Percentiles rank a stretch among this genome's conserved stretches.
Conservation (phyloP, 768 basidiomycete species). For the Mycena galericulata region DNA sequence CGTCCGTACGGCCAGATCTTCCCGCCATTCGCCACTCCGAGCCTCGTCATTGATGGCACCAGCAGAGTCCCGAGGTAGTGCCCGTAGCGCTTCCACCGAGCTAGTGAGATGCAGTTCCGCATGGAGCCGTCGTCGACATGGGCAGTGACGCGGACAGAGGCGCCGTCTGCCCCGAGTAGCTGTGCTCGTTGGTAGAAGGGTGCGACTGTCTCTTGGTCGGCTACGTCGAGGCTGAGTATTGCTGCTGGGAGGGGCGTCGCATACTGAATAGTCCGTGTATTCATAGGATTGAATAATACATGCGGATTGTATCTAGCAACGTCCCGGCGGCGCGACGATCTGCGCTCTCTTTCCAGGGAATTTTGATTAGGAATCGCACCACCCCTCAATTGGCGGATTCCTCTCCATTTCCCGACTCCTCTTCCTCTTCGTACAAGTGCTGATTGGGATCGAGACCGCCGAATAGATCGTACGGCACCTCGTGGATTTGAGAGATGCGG, state of each 20-base stretch:
- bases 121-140: slow-evolving; percentile 15
- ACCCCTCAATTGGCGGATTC: no score
- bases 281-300: slow-evolving; percentile 21
- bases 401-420: slow-evolving; percentile 28
- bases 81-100: slow-evolving; percentile 15
- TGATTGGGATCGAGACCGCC: slow-evolving; percentile 5
- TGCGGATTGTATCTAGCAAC: slow-evolving; percentile 13
- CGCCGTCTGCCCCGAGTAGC: background rate
- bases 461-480: slow-evolving; percentile 18
- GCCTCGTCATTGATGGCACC: background rate
- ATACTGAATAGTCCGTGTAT: slow-evolving; percentile 25
- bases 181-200: slow-evolving; percentile 19
- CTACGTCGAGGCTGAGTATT: background rate
- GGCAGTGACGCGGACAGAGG: background rate
- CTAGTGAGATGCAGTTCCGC: slow-evolving; percentile 19
- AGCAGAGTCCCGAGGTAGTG: background rate
- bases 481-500: slow-evolving; percentile 10
- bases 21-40: slow-evolving; percentile 8
- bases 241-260: background rate
- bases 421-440: background rate
- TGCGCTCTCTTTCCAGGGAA: slow-evolving; percentile 11
- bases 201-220: background rate
- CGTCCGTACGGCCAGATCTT: slow-evolving; percentile 11
- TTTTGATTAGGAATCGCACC: slow-evolving; percentile 21
- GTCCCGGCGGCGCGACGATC: slow-evolving; percentile 17